These are phyloP conservation scores for Saccharomycopsis amapae DNA, from an alignment of 805 yeast species.

Conservation along the genomic window DNA sequence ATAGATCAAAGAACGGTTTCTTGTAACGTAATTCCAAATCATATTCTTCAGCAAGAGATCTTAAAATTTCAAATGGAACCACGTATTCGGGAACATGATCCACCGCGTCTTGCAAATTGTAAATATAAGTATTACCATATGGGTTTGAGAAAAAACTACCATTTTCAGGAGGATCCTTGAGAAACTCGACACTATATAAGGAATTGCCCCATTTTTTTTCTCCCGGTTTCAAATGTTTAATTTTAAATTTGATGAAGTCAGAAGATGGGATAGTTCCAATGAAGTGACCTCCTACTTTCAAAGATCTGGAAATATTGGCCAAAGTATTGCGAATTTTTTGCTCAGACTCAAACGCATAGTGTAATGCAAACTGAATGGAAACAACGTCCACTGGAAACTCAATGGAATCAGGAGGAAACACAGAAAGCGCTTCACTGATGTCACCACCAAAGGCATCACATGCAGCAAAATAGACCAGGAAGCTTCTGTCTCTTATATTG, in stretches of 20 bases:
- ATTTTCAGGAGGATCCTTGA: slow-evolving; percentile 66
- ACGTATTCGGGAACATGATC: slow-evolving; percentile 96
- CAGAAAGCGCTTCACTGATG: slow-evolving; percentile 57
- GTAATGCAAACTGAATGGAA: slow-evolving; percentile 87
- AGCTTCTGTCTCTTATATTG: slow-evolving; percentile 44
- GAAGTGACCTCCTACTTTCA: slow-evolving; percentile 78
- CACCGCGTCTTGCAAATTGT: slow-evolving; percentile 84
- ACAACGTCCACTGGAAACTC: slow-evolving; percentile 79
- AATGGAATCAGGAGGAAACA: slow-evolving; percentile 50
- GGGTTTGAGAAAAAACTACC: slow-evolving; percentile 62
- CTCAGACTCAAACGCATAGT: slow-evolving; percentile 89
- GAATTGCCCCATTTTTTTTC: slow-evolving; percentile 76
- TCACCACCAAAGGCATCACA: slow-evolving; percentile 84
- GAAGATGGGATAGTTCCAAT: slow-evolving; percentile 93
- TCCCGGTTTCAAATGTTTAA: slow-evolving; percentile 44
- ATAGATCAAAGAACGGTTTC: slow-evolving; percentile 75
- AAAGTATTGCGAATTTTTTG: slow-evolving; percentile 66
- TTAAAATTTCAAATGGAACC: slow-evolving; percentile 84
- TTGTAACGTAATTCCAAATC: slow-evolving; percentile 65
- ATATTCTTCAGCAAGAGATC: slow-evolving; percentile 78
- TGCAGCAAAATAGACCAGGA: slow-evolving; percentile 77
- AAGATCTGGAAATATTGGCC: slow-evolving; percentile 65
- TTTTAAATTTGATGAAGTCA: slow-evolving; percentile 67
- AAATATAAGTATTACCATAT: slow-evolving; percentile 72
- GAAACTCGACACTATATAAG: slow-evolving; percentile 69